Evolutionary conservation across 495 filamentous ascomycete genomes (phyloP), one percentile per base, ranked within the genome.

Genomic region (Achaetomiella virescens): DNA sequence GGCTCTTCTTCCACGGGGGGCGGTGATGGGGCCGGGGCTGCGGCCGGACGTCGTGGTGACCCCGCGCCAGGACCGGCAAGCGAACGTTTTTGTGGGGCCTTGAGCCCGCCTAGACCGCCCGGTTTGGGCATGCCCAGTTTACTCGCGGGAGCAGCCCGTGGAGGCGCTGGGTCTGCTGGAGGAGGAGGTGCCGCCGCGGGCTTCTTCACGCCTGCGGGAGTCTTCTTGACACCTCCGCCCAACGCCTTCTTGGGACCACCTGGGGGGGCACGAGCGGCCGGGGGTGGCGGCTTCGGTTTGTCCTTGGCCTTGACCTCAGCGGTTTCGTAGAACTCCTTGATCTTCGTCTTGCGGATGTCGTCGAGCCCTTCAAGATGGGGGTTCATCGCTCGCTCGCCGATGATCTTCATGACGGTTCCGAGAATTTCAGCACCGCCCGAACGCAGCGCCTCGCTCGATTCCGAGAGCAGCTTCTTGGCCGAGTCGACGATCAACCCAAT

Each of bases 271-370:
- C 80, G 77, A 22, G 84, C 75, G 27, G 82, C 79, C 47, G 81
- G 76, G 37, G 66, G 87, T 36, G 83, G 80, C 45, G 90, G 82
- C 70, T 97, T 97, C 6, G 95, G 93, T 63, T 95, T 93, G 58
- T 95, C 92, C 67, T 97, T 97, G 38, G 95, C 93, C 69, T 92
- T 96, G 47, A 99, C 95, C 64, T 96, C 86, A 2, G 95, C 95
- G 1, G 83, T 83, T 27, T 96, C 91, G 65, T 83, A 91, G 70
- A 84, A 97, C 67, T 97, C 95, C 72, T 96, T 97, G 67, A 97
- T 87, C 72, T 97, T 99, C 21, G 81, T 86, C 74, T 96, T 97
- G 52, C 91, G 81, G 53, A 97, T 96, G 22, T 99, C 93, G 65
- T 99, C 95, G 15, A 99, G 74, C 0, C 89, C 90, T 59, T 97